Percentiles rank a stretch among this genome's conserved stretches.
Conservation (phyloP, 2,329 filamentous ascomycete genomes). For the Ophiostoma pallidulum region DNA sequence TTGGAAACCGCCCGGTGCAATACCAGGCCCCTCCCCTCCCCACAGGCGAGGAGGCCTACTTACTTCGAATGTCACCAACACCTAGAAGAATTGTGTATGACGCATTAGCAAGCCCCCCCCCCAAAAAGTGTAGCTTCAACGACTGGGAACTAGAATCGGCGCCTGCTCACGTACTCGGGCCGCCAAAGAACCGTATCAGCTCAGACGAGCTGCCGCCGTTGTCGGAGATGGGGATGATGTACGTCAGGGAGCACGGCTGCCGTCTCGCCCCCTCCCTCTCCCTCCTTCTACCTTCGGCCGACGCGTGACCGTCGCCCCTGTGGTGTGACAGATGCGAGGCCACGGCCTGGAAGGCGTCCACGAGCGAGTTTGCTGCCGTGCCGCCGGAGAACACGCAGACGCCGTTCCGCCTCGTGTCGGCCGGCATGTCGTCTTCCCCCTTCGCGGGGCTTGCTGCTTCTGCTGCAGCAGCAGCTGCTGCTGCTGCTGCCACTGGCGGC, state of each 20-base stretch:
- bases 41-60: not conserved
- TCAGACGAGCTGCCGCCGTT: slow-evolving; percentile 93
- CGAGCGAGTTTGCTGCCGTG: slow-evolving; percentile 87
- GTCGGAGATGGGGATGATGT: slow-evolving; percentile 91
- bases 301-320: not conserved
- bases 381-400: slow-evolving; percentile 87
- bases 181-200: slow-evolving; percentile 87
- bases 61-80: slow-evolving; percentile 65
- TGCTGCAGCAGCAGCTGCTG: too few species aligned
- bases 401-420: slow-evolving; percentile 28
- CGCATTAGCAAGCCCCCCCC: too few species aligned
- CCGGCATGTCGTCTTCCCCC: too few species aligned
- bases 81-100: too few species aligned
- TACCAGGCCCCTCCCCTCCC: too few species aligned
- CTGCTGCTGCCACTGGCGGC: too few species aligned
- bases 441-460: too few species aligned
- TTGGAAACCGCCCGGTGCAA: too few species aligned
- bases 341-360: slow-evolving; percentile 73
- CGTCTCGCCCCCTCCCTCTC: slow-evolving; percentile 29
- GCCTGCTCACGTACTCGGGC: slow-evolving; percentile 53
- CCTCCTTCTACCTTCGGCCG: not conserved
- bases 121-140: too few species aligned
- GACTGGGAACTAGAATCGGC: too few species aligned
- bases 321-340: slow-evolving; percentile 25
- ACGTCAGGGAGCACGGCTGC: slow-evolving; percentile 55